Percentiles rank a stretch among this genome's conserved stretches.
Conservation (phyloP, 1,284 basidiomycete species). For the Sanghuangporus sanghuang region DNA sequence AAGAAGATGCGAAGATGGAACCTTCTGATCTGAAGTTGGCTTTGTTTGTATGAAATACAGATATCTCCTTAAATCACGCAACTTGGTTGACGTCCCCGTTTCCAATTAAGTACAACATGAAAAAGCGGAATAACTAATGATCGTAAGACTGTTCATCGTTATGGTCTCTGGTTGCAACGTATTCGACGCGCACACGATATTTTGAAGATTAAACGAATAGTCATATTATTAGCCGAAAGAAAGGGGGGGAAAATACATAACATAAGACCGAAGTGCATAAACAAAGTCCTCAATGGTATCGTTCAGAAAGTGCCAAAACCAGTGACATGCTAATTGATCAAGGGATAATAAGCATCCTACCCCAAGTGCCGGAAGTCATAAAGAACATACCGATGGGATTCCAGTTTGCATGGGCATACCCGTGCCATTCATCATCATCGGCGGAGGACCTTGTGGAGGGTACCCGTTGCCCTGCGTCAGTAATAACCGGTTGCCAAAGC, state of each 20-base stretch:
- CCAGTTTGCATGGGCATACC: slow-evolving; percentile 36
- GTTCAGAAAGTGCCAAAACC: slow-evolving; percentile 20
- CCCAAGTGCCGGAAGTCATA: background rate
- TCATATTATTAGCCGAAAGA: slow-evolving; percentile 12
- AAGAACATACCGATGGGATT: slow-evolving; percentile 15
- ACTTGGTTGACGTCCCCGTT: too few species aligned
- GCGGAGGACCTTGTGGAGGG: slow-evolving; percentile 36
- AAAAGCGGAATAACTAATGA: too few species aligned
- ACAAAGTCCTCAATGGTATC: slow-evolving; percentile 13
- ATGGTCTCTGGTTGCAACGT: too few species aligned
- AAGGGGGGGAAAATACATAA: slow-evolving; percentile 10
- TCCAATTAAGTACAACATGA: too few species aligned
- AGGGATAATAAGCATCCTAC: background rate
- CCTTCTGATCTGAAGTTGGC: too few species aligned
- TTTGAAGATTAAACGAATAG: background rate
- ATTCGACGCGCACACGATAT: background rate
- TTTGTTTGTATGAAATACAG: too few species aligned
- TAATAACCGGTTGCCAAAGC: slow-evolving; percentile 52
- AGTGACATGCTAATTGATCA: slow-evolving; percentile 16
- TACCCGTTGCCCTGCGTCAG: slow-evolving; percentile 69
- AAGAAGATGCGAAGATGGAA: background rate
- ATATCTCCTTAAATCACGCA: too few species aligned
- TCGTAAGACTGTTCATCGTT: too few species aligned
- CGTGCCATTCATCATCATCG: slow-evolving; percentile 37
- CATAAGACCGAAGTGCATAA: slow-evolving; percentile 8